A percentile compares a stretch with the other conserved stretches of the same genome.
Evolutionary conservation across 164 flowering plant genomes (phyloP).

Genomic region (Umbilicus rupestris): DNA sequence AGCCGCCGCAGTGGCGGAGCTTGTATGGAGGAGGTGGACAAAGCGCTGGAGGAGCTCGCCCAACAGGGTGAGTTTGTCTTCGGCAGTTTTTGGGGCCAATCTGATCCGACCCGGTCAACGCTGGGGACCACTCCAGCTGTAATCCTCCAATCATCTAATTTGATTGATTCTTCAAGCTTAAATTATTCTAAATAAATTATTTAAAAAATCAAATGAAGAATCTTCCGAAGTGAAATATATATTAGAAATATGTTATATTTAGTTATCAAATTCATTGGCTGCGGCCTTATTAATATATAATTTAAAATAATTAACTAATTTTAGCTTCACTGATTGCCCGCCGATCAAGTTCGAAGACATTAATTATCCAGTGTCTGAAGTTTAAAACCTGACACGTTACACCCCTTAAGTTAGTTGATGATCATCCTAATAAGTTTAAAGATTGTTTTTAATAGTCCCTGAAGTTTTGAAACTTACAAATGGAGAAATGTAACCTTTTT

Average conservation of each 20-base stretch:
- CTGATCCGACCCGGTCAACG: not conserved
- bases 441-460: not conserved
- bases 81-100: not conserved
- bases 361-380: too few species aligned
- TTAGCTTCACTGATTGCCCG: not conserved
- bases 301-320: not conserved
- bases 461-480: not conserved
- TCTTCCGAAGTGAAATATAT: too few species aligned
- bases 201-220: too few species aligned
- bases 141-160: too few species aligned
- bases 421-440: not conserved
- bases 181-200: too few species aligned
- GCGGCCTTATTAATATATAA: not conserved
- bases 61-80: slow-evolving; percentile 1
- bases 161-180: too few species aligned
- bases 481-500: not conserved
- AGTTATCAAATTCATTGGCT: not conserved
- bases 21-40: slow-evolving; percentile 9
- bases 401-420: not conserved
- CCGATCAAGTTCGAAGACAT: too few species aligned
- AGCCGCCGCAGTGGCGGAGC: not conserved
- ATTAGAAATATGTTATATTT: too few species aligned
- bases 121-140: too few species aligned
- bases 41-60: slow-evolving; percentile 5
- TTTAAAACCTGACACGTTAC: not conserved